Evolutionary conservation across 106 monocot species (phyloP).

Genomic region (Dendrobium catenatum): DNA sequence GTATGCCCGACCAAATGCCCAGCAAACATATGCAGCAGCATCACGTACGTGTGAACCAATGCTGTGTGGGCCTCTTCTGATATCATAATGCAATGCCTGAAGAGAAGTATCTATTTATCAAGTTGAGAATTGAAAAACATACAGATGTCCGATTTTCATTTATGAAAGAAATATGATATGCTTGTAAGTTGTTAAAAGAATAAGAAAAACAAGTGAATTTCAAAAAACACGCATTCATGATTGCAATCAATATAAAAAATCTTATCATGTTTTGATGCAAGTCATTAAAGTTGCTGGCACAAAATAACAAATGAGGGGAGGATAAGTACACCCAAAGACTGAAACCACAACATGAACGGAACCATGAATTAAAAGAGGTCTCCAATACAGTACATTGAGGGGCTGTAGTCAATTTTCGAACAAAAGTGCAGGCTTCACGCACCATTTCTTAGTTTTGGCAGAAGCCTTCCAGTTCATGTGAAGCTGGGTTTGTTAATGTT

Average conservation of each 20-base stretch:
- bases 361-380: too few relatives aligned
- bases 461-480: background rate
- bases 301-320: too few relatives aligned
- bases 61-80: constrained; percentile 90
- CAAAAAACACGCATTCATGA: background rate
- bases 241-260: background rate
- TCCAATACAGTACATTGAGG: too few relatives aligned
- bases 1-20: constrained; percentile 99
- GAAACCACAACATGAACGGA: too few relatives aligned
- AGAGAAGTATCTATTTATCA: constrained; percentile 8
- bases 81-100: constrained; percentile 91
- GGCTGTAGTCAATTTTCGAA: too few relatives aligned
- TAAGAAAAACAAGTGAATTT: background rate
- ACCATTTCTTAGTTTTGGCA: background rate
- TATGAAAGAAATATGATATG: background rate
- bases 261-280: background rate
- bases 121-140: background rate
- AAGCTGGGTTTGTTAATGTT: background rate
- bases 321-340: too few relatives aligned
- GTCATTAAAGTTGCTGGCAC: too few relatives aligned
- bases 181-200: background rate
- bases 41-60: constrained; percentile 97
- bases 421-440: too few relatives aligned
- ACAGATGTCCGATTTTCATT: background rate
- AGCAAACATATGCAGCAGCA: constrained; percentile 99